These are phyloP conservation scores for Brassica incana DNA, from an alignment of 345 rosid genomes.

Conservation along the genomic window DNA sequence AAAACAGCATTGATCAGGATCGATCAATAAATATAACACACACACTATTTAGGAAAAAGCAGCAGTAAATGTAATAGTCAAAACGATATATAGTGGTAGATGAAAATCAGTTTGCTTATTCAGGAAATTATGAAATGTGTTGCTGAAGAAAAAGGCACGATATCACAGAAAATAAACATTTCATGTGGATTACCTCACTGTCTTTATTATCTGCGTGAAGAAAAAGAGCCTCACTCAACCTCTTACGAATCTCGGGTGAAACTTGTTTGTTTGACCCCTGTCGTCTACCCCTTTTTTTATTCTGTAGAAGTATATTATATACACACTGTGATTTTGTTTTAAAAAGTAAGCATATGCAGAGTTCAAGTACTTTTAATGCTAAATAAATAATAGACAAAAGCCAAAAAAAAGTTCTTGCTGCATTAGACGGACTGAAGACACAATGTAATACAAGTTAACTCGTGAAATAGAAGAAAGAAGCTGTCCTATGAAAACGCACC, in stretches of 20 bases:
- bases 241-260: slow-evolving; percentile 53
- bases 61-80: slow-evolving; percentile 4
- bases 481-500: slow-evolving; percentile 37
- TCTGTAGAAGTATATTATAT: slow-evolving; percentile 36
- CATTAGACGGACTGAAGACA: slow-evolving; percentile 11
- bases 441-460: neutral
- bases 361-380: neutral
- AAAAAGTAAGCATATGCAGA: slow-evolving; percentile 10
- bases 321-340: too few relatives aligned
- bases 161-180: slow-evolving; percentile 16
- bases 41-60: neutral
- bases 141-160: slow-evolving; percentile 3
- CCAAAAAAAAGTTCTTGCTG: neutral
- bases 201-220: slow-evolving; percentile 61
- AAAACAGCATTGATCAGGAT: slow-evolving; percentile 21
- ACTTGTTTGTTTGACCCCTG: slow-evolving; percentile 63
- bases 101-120: neutral
- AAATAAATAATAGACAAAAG: neutral
- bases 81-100: slow-evolving; percentile 7
- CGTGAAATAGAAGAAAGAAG: neutral
- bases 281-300: slow-evolving; percentile 68
- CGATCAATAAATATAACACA: neutral
- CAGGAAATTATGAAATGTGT: slow-evolving; percentile 8
- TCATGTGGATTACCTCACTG: slow-evolving; percentile 48
- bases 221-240: slow-evolving; percentile 72